phyloP scores from a whole-genome alignment of 2,329 filamentous ascomycete genomes.

The Epichloe sylvatica region DNA sequence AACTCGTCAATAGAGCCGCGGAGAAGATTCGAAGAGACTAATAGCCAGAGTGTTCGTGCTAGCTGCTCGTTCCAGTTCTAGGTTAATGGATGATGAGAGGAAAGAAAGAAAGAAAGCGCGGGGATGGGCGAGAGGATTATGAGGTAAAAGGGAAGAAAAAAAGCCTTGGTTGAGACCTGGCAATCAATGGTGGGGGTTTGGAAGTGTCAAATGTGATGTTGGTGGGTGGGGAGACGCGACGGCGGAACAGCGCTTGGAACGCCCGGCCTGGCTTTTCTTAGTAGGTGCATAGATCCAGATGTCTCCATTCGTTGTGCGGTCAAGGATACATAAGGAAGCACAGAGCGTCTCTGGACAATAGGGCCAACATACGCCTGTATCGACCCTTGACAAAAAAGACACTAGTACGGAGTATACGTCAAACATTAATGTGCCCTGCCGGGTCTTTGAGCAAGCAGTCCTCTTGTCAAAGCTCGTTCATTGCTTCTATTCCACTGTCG shows the following conservation, averaged over 20 bases:
- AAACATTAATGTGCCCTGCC: too few species aligned
- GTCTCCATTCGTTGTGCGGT: background rate
- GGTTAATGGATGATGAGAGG: background rate
- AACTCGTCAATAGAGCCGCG: background rate
- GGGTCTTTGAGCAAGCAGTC: background rate
- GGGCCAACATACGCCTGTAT: background rate
- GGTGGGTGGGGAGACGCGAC: background rate
- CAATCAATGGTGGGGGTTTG: background rate
- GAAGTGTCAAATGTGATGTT: background rate
- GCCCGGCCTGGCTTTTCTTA: constrained; percentile 1
- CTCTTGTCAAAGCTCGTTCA: background rate
- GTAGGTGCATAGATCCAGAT: background rate
- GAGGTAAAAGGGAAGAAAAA: background rate
- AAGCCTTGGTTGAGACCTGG: background rate
- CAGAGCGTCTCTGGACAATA: background rate
- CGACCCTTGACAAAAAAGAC: too few species aligned
- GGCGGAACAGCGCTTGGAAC: background rate
- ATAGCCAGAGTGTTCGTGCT: background rate
- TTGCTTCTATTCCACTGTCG: too few species aligned
- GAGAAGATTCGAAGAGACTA: background rate
- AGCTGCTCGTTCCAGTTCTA: background rate
- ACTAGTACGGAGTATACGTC: too few species aligned
- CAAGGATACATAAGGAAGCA: background rate
- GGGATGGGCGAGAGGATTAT: background rate
- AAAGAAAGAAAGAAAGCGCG: background rate